Evolutionary conservation across 208 protist genomes (phyloP).

Genomic region (Crithidia bombi): DNA sequence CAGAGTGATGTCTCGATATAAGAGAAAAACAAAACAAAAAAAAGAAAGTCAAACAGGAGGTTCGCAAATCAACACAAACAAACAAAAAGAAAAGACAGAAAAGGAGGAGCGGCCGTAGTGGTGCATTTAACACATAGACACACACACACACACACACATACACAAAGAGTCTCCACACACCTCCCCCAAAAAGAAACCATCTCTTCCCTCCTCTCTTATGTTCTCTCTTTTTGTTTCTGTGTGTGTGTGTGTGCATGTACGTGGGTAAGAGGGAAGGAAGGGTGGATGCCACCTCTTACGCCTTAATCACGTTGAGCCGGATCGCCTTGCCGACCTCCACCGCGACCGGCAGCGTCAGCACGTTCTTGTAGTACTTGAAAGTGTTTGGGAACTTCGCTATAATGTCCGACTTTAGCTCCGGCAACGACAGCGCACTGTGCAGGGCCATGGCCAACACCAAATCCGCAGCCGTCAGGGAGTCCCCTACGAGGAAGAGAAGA

Average conservation of each 20-base stretch:
- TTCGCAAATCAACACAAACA: neutral
- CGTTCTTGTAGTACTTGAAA: conserved; percentile 48
- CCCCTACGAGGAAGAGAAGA: conserved; percentile 67
- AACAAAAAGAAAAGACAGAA: neutral
- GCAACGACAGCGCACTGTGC: conserved; percentile 33
- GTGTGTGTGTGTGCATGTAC: neutral
- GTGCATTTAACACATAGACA: neutral
- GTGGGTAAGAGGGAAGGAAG: too few species aligned
- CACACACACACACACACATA: too few species aligned
- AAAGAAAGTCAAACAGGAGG: neutral
- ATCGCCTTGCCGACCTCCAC: conserved; percentile 64
- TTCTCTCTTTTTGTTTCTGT: neutral
- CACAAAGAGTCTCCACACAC: too few species aligned
- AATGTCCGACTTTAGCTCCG: conserved; percentile 27
- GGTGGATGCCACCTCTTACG: neutral
- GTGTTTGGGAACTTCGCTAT: conserved; percentile 7
- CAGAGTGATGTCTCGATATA: too few species aligned
- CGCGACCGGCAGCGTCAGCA: conserved; percentile 63
- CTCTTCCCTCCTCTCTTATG: too few species aligned
- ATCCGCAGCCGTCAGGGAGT: conserved; percentile 77
- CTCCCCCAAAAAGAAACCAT: too few species aligned
- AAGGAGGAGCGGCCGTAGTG: conserved; percentile 3
- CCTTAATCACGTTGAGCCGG: conserved; percentile 37
- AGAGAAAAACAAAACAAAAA: conserved; percentile 3
- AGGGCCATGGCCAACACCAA: conserved; percentile 58